Evolutionary conservation across 495 filamentous ascomycete species (phyloP).

Genomic region (Aspergillus carlsbadensis): DNA sequence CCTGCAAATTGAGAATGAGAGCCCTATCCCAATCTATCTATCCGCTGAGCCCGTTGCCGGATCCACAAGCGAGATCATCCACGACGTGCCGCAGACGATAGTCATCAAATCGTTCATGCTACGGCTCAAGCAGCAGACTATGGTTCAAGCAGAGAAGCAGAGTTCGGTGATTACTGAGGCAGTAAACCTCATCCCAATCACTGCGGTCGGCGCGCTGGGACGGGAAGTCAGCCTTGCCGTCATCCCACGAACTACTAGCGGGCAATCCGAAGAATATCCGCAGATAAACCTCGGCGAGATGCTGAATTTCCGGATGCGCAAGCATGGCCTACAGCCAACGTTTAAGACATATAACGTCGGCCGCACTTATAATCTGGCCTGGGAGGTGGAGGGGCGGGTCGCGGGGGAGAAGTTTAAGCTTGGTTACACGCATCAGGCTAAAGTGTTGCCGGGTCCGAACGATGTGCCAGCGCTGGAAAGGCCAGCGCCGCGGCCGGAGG

Average conservation of each 20-base stretch:
- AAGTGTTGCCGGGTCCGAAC: neutral
- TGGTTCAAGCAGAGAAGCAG: neutral
- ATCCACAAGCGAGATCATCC: neutral
- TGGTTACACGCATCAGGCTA: neutral
- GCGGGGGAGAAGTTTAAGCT: slow-evolving; percentile 7
- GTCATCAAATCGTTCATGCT: neutral
- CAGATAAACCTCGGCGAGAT: neutral
- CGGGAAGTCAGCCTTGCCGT: neutral
- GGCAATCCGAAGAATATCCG: neutral
- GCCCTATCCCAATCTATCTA: neutral
- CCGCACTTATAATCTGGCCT: neutral
- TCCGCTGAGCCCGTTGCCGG: neutral
- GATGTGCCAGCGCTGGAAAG: neutral
- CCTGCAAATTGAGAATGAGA: neutral
- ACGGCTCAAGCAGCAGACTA: neutral
- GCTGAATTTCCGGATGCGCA: neutral
- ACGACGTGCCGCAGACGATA: neutral
- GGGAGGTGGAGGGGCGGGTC: neutral
- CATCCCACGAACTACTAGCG: neutral
- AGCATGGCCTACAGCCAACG: neutral
- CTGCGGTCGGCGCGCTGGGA: neutral
- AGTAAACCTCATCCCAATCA: neutral
- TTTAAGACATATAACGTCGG: slow-evolving; percentile 3
- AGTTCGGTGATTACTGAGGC: neutral
- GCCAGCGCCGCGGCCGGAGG: neutral